Evolutionary conservation across 1,284 basidiomycete species (phyloP).

Genomic region (Schizophyllum commune): DNA sequence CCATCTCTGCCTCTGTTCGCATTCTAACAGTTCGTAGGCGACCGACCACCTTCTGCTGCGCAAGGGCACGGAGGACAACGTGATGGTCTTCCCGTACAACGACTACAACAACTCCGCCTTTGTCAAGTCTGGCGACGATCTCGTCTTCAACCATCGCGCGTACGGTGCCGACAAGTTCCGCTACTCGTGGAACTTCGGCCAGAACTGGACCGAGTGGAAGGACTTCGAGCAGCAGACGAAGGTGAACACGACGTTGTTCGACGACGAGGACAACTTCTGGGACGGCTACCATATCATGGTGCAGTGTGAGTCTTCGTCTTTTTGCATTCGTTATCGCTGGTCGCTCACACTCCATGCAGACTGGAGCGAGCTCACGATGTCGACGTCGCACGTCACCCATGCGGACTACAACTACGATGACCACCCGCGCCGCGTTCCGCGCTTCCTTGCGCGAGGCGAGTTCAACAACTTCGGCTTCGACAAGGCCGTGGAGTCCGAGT

Average conservation of each 20-base stretch:
- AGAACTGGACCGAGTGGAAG: conserved; percentile 73
- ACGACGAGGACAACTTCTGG: conserved; percentile 61
- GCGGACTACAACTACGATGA: conserved; percentile 58
- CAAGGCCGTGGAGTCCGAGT: conserved; percentile 60
- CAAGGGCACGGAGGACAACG: conserved; percentile 66
- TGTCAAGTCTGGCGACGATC: conserved; percentile 43
- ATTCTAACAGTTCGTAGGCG: conserved; percentile 28
- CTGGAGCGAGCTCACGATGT: conserved; percentile 59
- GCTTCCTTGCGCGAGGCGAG: conserved; percentile 74
- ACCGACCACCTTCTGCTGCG: conserved; percentile 71
- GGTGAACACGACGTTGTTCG: conserved; percentile 54
- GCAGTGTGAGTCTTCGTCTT: conserved; percentile 54
- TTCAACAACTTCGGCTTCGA: conserved; percentile 91
- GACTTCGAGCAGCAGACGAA: conserved; percentile 63
- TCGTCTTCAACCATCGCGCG: conserved; percentile 72
- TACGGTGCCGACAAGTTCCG: conserved; percentile 79
- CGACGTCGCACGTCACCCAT: conserved; percentile 61
- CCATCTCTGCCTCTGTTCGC: conserved; percentile 1
- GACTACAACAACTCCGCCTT: conserved; percentile 62
- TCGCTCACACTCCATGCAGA: conserved; percentile 32
- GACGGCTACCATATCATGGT: conserved; percentile 75
- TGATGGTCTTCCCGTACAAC: conserved; percentile 72
- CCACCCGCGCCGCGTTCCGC: conserved; percentile 67
- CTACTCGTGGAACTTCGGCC: conserved; percentile 77
- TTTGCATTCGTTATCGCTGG: background rate